phyloP scores from a whole-genome alignment of 2,329 filamentous ascomycete genomes.

The Penicillium hordei region DNA sequence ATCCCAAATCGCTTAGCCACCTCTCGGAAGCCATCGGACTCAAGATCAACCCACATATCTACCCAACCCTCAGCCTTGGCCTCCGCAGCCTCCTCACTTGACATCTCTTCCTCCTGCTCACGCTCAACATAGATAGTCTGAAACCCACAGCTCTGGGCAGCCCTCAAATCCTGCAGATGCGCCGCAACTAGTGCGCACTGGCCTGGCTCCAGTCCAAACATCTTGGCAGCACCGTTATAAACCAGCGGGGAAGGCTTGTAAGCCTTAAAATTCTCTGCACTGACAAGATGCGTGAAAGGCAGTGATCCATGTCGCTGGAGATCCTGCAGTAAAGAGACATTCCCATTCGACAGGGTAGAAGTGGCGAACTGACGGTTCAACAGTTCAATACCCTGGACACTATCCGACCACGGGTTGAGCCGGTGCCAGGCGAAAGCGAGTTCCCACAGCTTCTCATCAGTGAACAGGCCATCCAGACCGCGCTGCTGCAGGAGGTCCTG shows the following conservation, averaged over 20 bases:
- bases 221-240: conserved; percentile 66
- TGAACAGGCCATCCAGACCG: conserved; percentile 60
- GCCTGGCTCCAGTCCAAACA: conserved; percentile 55
- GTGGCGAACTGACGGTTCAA: conserved; percentile 61
- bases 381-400: conserved; percentile 53
- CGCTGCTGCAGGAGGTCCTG: conserved; percentile 57
- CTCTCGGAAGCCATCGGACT: conserved; percentile 55
- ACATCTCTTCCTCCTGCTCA: conserved; percentile 63
- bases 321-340: conserved; percentile 64
- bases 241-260: conserved; percentile 72
- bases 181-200: conserved; percentile 77
- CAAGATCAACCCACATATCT: conserved; percentile 60
- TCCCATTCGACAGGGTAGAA: conserved; percentile 73
- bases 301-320: conserved; percentile 60
- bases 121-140: conserved; percentile 74
- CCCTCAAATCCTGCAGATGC: conserved; percentile 68
- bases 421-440: conserved; percentile 69
- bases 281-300: conserved; percentile 63
- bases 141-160: conserved; percentile 64
- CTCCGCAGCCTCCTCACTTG: conserved; percentile 51
- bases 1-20: conserved; percentile 51
- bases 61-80: conserved; percentile 60
- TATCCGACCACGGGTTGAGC: conserved; percentile 68
- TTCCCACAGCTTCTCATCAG: conserved; percentile 60
- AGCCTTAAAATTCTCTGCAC: conserved; percentile 67